phyloP scores from a whole-genome alignment of 345 rosid species.

The Adansonia digitata region DNA sequence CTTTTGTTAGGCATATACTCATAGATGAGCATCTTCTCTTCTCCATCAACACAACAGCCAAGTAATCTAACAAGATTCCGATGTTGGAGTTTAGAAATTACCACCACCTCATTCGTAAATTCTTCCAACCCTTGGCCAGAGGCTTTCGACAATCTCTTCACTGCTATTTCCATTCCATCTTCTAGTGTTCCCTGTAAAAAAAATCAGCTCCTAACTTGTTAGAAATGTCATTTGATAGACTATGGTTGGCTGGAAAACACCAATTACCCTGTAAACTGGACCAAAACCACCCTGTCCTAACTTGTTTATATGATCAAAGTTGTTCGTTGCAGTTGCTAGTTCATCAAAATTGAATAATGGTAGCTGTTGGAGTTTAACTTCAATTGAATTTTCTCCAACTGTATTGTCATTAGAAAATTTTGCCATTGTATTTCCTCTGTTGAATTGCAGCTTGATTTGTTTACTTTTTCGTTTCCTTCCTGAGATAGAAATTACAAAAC shows the following conservation, averaged over 20 bases:
- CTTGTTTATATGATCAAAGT: conserved; percentile 17
- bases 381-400: neutral
- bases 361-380: neutral
- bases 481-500: neutral
- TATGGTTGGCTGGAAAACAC: neutral
- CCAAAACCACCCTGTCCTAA: neutral
- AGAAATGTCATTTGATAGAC: no score
- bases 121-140: conserved; percentile 7
- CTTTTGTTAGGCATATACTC: conserved; percentile 32
- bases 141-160: neutral
- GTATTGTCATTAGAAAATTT: neutral
- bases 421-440: neutral
- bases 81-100: conserved; percentile 12
- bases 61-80: neutral
- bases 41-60: neutral
- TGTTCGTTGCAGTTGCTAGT: conserved; percentile 26
- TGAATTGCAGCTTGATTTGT: neutral
- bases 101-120: conserved; percentile 34
- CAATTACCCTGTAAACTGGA: neutral
- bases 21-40: conserved; percentile 11
- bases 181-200: neutral
- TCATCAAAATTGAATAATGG: neutral
- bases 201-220: no score
- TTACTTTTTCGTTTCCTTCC: neutral
- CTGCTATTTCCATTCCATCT: neutral